A percentile compares a stretch with the other conserved stretches of the same genome.
Conservation (phyloP, 208 protist species). For the Trypanosoma platydactyli region DNA sequence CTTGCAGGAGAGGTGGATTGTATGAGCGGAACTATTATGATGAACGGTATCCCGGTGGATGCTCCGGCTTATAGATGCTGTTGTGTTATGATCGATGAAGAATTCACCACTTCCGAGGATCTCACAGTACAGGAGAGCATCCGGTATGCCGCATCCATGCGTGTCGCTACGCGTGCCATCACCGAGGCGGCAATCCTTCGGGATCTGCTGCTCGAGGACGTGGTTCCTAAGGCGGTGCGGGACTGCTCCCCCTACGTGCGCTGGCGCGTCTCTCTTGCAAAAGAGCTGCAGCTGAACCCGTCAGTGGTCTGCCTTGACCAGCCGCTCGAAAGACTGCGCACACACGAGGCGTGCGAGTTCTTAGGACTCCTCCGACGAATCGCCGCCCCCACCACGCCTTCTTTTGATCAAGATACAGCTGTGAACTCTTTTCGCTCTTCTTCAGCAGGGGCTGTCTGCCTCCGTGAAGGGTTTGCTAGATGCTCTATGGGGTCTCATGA, state of each 20-base stretch:
- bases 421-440: background rate
- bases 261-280: conserved; percentile 50
- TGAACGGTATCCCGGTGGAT: conserved; percentile 60
- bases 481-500: too few species aligned
- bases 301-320: conserved; percentile 51
- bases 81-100: conserved; percentile 35
- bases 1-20: conserved; percentile 43
- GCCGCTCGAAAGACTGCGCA: conserved; percentile 49
- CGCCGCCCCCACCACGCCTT: conserved; percentile 2
- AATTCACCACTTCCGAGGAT: conserved; percentile 36
- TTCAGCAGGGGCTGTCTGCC: background rate
- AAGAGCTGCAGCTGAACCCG: conserved; percentile 62
- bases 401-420: background rate
- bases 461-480: too few species aligned
- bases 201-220: conserved; percentile 33
- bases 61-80: conserved; percentile 42
- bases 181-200: conserved; percentile 44
- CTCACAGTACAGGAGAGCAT: conserved; percentile 63
- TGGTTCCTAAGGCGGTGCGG: conserved; percentile 29
- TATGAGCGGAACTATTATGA: conserved; percentile 31
- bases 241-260: conserved; percentile 50
- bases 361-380: conserved; percentile 45
- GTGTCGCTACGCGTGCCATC: conserved; percentile 39
- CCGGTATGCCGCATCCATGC: conserved; percentile 50
- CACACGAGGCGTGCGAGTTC: conserved; percentile 65